A percentile compares a stretch with the other conserved stretches of the same genome.
Evolutionary conservation across 768 basidiomycete species (phyloP).

Genomic region (Cyclocybe cylindracea): DNA sequence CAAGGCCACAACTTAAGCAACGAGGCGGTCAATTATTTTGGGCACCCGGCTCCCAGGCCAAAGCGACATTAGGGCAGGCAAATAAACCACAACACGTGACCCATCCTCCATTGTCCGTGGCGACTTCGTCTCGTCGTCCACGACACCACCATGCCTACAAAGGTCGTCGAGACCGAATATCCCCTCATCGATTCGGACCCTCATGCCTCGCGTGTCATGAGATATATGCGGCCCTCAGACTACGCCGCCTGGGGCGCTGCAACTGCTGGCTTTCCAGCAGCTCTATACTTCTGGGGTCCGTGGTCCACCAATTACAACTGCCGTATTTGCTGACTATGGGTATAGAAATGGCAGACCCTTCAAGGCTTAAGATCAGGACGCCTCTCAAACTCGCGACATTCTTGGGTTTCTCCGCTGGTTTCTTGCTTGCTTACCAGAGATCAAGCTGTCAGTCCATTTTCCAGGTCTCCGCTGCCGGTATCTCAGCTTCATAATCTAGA

Average conservation of each 20-base stretch:
- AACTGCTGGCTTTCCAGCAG: slow-evolving; percentile 81
- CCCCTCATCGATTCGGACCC: slow-evolving; percentile 96
- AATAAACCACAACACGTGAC: slow-evolving; percentile 29
- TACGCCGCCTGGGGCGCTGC: slow-evolving; percentile 81
- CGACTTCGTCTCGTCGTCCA: slow-evolving; percentile 16
- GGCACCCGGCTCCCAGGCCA: slow-evolving; percentile 9
- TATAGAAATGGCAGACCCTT: slow-evolving; percentile 52
- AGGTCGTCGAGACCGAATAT: slow-evolving; percentile 62
- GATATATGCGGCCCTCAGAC: slow-evolving; percentile 88
- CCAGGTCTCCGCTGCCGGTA: not conserved
- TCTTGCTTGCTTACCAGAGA: slow-evolving; percentile 90
- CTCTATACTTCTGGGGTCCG: slow-evolving; percentile 82
- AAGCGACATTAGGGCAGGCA: slow-evolving; percentile 34
- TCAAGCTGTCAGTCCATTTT: slow-evolving; percentile 69
- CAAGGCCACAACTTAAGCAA: slow-evolving; percentile 9
- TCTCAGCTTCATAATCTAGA: slow-evolving; percentile 39
- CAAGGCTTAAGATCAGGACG: slow-evolving; percentile 37
- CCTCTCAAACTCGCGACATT: slow-evolving; percentile 58
- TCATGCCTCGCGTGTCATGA: slow-evolving; percentile 80
- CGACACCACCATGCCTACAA: slow-evolving; percentile 45
- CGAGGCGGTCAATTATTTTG: slow-evolving; percentile 16
- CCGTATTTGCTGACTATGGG: slow-evolving; percentile 9
- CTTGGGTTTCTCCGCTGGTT: slow-evolving; percentile 88
- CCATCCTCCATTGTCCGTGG: slow-evolving; percentile 29
- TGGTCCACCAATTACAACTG: slow-evolving; percentile 11